Conservation (phyloP, 306 rosid species). For the Begonia loranthoides region DNA sequence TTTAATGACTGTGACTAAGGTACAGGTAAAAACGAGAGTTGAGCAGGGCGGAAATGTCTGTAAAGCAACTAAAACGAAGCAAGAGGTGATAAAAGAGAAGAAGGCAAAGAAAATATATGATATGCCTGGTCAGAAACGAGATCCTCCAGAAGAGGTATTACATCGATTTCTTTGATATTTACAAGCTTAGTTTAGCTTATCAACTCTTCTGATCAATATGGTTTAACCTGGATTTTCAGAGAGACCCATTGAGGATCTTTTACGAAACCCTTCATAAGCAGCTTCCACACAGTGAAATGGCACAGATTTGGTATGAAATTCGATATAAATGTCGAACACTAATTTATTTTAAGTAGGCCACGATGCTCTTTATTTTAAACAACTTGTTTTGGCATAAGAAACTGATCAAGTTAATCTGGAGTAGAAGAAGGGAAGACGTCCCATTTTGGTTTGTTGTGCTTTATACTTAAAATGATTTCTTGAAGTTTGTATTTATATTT, state of each 20-base stretch:
- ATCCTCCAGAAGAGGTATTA: constrained; percentile 65
- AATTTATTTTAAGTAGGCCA: background rate
- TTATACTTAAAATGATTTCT: no score
- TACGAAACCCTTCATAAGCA: constrained; percentile 49
- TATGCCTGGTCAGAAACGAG: constrained; percentile 89
- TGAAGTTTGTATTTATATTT: no score
- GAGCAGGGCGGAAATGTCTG: constrained; percentile 12
- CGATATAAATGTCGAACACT: constrained; percentile 2
- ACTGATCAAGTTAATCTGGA: no score
- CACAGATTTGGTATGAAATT: constrained; percentile 61
- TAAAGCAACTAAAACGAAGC: constrained; percentile 2
- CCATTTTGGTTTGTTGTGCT: no score
- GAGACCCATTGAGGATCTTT: constrained; percentile 67
- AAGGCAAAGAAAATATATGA: constrained; percentile 57
- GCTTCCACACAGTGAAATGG: constrained; percentile 64
- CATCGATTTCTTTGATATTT: background rate
- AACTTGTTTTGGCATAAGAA: no score
- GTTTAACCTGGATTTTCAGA: constrained; percentile 32
- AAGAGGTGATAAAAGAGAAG: constrained; percentile 21
- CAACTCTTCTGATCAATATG: constrained; percentile 1
- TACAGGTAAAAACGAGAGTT: constrained; percentile 30
- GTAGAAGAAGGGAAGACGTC: no score
- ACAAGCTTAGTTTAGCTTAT: background rate
- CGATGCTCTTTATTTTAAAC: no score
- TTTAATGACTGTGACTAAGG: constrained; percentile 8